Evolutionary conservation across 495 filamentous ascomycete species (phyloP), one percentile per base, ranked within the genome.

Genomic region (Penicillium maclennaniae): DNA sequence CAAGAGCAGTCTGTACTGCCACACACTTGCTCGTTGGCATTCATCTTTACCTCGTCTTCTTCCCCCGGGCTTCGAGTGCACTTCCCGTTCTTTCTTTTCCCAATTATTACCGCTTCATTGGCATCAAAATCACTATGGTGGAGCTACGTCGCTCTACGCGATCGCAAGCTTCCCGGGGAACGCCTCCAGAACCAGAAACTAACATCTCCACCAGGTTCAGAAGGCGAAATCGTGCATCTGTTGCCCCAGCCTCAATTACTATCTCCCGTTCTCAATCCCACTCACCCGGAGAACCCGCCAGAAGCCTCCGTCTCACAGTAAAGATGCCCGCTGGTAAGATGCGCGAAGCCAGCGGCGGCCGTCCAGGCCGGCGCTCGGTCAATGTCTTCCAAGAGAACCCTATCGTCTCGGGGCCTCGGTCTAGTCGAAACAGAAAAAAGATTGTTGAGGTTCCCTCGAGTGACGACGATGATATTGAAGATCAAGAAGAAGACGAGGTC

Each of bases 311-410:
- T 66, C 74, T 96, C 43, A 95, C 87, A 26, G 84, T 96, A 59
- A 96, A 91, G 74, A 85, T 92, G 62, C 84, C 89, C 6, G 82
- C 89, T 27, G 87, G 78, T 72, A 93, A 89, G 75, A 78, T 93
- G 47, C 86, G 88, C 31, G 85, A 95, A 67, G 87, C 83, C 14
- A 92, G 85, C 21, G 60, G 66, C 43, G 65, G 62, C 58, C 62
- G 64, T n/a, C 46, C 65, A 15, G 61, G 43, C 34, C 68, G 67
- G 49, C 72, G 73, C 47, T 68, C 70, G 27, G 63, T 74, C 54
- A 76, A 78, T 62, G 69, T 69, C 53, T 81, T 81, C 59, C 69
- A 69, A 27, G 76, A 79, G n/a, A 74, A 78, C 27, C 73, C 87
- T 53, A 82, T 84, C 47, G 59, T 87, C 15, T 79, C 77, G 47